Evolutionary conservation across 306 rosid genomes (phyloP).

Genomic region (Vachellia collinsii): DNA sequence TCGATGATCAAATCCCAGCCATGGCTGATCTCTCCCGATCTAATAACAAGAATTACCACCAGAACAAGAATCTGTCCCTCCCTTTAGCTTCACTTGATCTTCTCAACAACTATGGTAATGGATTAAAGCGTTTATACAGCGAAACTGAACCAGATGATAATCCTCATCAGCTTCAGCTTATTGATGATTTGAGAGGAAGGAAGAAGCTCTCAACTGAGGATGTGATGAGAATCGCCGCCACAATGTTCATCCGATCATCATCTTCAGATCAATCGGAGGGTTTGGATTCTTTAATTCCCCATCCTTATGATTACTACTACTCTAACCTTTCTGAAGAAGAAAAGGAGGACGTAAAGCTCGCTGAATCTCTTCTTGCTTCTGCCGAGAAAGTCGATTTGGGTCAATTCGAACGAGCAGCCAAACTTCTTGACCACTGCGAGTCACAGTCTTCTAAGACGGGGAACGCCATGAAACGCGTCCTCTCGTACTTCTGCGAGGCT

Average conservation of each 20-base stretch:
- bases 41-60: constrained; percentile 1
- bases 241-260: constrained; percentile 61
- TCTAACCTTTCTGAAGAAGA: constrained; percentile 55
- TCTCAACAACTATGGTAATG: constrained; percentile 51
- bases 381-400: constrained; percentile 68
- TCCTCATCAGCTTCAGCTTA: constrained; percentile 14
- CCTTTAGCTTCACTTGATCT: constrained; percentile 57
- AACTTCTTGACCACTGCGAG: constrained; percentile 48
- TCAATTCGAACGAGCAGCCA: constrained; percentile 53
- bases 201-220: constrained; percentile 62
- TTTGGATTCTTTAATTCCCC: constrained; percentile 36
- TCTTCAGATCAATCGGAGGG: constrained; percentile 32
- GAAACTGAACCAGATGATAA: constrained; percentile 14
- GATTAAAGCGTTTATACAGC: constrained; percentile 41
- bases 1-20: constrained; percentile 19
- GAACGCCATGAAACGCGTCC: constrained; percentile 53
- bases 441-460: constrained; percentile 46
- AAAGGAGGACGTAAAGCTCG: constrained; percentile 55
- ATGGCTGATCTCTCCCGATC: constrained; percentile 28
- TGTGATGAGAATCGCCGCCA: constrained; percentile 61
- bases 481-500: constrained; percentile 59
- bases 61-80: constrained; percentile 5
- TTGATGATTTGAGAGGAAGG: constrained; percentile 11
- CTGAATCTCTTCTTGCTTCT: constrained; percentile 59
- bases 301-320: constrained; percentile 53